These are phyloP conservation scores for Metarhizium anisopliae DNA, from an alignment of 2,329 filamentous ascomycete species.

Conservation along the genomic window DNA sequence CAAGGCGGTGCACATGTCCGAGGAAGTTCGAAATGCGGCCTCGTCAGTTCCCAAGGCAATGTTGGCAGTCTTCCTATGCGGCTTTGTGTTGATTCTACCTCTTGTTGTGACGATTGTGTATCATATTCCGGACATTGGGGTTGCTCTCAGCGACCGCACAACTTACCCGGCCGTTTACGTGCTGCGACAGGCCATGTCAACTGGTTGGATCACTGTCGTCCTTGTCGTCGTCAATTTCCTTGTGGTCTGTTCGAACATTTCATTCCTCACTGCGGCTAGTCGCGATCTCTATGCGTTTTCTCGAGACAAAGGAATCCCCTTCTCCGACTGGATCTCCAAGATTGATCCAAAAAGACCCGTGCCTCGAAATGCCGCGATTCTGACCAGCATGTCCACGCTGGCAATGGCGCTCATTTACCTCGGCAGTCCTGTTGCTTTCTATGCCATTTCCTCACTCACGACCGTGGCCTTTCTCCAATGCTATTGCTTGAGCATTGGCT, in stretches of 20 bases:
- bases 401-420: conserved; percentile 9
- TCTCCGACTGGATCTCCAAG: conserved; percentile 7
- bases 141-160: background rate
- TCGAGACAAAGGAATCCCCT: background rate
- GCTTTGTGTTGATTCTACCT: background rate
- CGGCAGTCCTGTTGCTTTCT: conserved; percentile 10
- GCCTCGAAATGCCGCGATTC: conserved; percentile 5
- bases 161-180: background rate
- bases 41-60: conserved; percentile 8
- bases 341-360: conserved; percentile 6
- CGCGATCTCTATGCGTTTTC: background rate
- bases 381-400: conserved; percentile 5
- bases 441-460: conserved; percentile 10
- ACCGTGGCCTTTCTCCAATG: conserved; percentile 9
- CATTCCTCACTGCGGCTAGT: background rate
- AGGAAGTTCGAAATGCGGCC: conserved; percentile 10
- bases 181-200: background rate
- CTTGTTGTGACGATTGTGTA: background rate
- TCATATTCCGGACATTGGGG: background rate
- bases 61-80: conserved; percentile 1
- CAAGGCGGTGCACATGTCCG: conserved; percentile 8
- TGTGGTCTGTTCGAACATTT: background rate
- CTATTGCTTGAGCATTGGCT: conserved; percentile 10
- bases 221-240: background rate
- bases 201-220: background rate